phyloP scores from a whole-genome alignment of 2,329 filamentous ascomycete genomes.

The Diaporthe aspalathi region DNA sequence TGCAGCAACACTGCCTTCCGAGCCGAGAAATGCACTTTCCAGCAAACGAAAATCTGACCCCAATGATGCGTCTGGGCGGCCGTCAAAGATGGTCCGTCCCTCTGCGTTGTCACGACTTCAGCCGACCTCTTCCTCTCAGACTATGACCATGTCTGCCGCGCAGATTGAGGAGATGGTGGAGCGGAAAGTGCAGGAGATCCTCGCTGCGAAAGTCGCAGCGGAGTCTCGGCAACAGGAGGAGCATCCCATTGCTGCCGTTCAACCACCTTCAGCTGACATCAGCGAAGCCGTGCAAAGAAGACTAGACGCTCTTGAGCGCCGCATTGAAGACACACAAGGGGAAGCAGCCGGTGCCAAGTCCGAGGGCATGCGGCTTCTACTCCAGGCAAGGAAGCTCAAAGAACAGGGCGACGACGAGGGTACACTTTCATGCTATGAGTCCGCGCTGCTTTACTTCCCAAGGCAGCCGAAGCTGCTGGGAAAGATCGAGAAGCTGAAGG shows the following conservation, averaged over 20 bases:
- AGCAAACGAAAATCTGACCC: slow-evolving; percentile 53
- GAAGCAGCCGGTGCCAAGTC: slow-evolving; percentile 70
- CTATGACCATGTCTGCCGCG: slow-evolving; percentile 70
- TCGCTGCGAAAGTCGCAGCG: slow-evolving; percentile 78
- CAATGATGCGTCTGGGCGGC: slow-evolving; percentile 54
- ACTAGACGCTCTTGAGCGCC: slow-evolving; percentile 84
- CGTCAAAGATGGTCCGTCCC: slow-evolving; percentile 60
- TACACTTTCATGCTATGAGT: slow-evolving; percentile 86
- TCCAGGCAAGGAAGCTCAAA: slow-evolving; percentile 94
- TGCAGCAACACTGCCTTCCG: slow-evolving; percentile 39
- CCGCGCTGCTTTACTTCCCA: slow-evolving; percentile 87
- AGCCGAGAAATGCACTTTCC: slow-evolving; percentile 26
- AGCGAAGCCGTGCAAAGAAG: slow-evolving; percentile 84
- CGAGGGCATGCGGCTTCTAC: slow-evolving; percentile 84
- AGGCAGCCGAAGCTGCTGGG: slow-evolving; percentile 80
- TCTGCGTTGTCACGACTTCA: slow-evolving; percentile 44
- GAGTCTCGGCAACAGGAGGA: slow-evolving; percentile 50
- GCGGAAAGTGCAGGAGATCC: slow-evolving; percentile 88
- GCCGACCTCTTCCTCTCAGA: slow-evolving; percentile 44
- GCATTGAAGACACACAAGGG: slow-evolving; percentile 76
- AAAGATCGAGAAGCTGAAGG: slow-evolving; percentile 74
- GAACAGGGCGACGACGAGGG: slow-evolving; percentile 82
- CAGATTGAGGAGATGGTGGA: slow-evolving; percentile 93
- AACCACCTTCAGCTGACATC: slow-evolving; percentile 57
- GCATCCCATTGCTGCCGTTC: slow-evolving; percentile 44